These are phyloP conservation scores for Chlorella sp. DNA, from an alignment of 139 green algal genomes.

Conservation along the genomic window DNA sequence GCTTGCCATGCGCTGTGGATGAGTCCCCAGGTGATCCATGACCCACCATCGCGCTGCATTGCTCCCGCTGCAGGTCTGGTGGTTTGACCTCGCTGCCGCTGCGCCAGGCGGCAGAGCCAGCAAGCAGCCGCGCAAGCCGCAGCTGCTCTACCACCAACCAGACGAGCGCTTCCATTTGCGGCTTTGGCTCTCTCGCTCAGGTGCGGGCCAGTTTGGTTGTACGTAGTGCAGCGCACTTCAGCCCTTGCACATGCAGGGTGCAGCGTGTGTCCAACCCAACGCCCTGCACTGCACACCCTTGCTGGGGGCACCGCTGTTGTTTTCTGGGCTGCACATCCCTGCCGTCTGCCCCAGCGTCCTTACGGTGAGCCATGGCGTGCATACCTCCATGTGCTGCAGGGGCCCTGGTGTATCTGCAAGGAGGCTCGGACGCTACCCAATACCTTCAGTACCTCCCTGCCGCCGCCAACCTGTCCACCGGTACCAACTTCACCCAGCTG, in stretches of 20 bases:
- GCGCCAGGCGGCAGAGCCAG: neutral
- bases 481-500: constrained; percentile 19
- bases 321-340: too few species aligned
- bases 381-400: neutral
- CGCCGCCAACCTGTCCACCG: neutral
- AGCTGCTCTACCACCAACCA: constrained; percentile 75
- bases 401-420: neutral
- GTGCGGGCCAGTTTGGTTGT: neutral
- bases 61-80: neutral
- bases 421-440: constrained; percentile 6
- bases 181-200: constrained; percentile 54
- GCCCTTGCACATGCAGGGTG: neutral
- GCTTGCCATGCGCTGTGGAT: too few species aligned
- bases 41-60: too few species aligned
- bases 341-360: too few species aligned
- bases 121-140: constrained; percentile 26
- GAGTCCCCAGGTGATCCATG: too few species aligned
- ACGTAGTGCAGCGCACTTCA: neutral
- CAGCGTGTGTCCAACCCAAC: neutral
- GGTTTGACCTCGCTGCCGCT: neutral
- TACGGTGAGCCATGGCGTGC: too few species aligned
- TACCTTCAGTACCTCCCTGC: constrained; percentile 9
- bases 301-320: too few species aligned
- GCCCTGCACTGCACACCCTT: neutral
- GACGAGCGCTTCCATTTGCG: constrained; percentile 77